phyloP scores from a whole-genome alignment of 164 flowering plant species.

The Liquidambar formosana region DNA sequence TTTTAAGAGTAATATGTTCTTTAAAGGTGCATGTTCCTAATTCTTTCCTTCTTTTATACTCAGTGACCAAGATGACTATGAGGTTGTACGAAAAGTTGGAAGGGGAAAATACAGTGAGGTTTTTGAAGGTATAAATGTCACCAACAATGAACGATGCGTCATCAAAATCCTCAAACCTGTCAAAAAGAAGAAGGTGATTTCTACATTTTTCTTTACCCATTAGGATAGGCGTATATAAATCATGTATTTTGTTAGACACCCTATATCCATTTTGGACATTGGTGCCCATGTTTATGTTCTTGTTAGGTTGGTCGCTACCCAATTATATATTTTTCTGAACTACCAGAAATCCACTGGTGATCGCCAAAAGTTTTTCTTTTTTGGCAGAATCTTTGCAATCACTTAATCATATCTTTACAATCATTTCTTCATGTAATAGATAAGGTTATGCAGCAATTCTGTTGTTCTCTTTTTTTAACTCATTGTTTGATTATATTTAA shows the following conservation, averaged over 20 bases:
- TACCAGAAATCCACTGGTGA: background rate
- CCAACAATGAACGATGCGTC: slow-evolving; percentile 55
- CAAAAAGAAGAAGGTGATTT: slow-evolving; percentile 71
- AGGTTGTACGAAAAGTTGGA: slow-evolving; percentile 67
- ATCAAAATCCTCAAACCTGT: slow-evolving; percentile 86
- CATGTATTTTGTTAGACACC: no score
- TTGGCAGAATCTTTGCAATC: background rate
- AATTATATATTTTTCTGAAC: background rate
- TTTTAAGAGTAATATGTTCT: background rate
- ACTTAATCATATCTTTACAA: background rate
- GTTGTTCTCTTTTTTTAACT: background rate
- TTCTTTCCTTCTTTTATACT: background rate
- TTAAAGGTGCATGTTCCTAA: background rate
- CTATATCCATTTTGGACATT: no score
- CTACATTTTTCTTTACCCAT: background rate
- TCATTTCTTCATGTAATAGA: background rate
- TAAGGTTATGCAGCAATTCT: background rate
- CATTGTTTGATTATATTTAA: background rate
- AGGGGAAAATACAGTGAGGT: slow-evolving; percentile 78
- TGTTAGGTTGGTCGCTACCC: background rate
- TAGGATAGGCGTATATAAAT: no score
- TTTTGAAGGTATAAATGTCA: slow-evolving; percentile 57
- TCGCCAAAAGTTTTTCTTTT: background rate
- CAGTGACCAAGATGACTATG: slow-evolving; percentile 74
- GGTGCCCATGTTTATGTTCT: no score